phyloP scores from a whole-genome alignment of 1,284 basidiomycete species.

The Cutaneotrichosporon cavernicola region DNA sequence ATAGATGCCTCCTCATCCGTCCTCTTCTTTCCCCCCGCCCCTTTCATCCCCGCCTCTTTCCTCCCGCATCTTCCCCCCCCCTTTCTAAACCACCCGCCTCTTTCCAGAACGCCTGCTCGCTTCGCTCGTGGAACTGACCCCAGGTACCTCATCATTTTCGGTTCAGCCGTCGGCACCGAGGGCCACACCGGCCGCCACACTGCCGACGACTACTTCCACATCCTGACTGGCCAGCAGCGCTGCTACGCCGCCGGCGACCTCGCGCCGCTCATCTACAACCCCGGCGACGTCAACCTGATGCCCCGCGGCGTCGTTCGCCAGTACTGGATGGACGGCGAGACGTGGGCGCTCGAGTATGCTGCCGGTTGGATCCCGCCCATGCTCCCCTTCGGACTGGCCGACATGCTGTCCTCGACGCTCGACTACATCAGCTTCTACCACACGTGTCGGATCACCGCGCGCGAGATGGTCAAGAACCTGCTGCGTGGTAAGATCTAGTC shows the following conservation, averaged over 20 bases:
- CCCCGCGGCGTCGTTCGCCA: constrained; percentile 83
- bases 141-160: constrained; percentile 73
- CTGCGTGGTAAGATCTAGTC: constrained; percentile 81
- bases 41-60: no score
- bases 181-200: constrained; percentile 93
- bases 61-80: no score
- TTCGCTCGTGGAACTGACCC: not conserved
- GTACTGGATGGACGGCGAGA: constrained; percentile 95
- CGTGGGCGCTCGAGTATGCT: constrained; percentile 93
- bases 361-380: constrained; percentile 87
- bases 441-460: constrained; percentile 73
- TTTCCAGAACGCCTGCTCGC: not conserved
- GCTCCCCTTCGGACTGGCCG: constrained; percentile 89
- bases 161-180: constrained; percentile 92
- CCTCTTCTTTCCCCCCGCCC: no score
- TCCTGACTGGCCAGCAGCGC: constrained; percentile 88
- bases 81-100: not conserved
- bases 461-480: constrained; percentile 79
- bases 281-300: constrained; percentile 82
- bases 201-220: constrained; percentile 92
- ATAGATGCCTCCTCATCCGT: no score
- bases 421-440: constrained; percentile 80
- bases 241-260: constrained; percentile 66
- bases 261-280: constrained; percentile 57
- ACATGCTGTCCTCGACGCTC: constrained; percentile 81